Base-by-base conservation (phyloP, 306 rosid genomes). In the Senna siamea region DNA sequence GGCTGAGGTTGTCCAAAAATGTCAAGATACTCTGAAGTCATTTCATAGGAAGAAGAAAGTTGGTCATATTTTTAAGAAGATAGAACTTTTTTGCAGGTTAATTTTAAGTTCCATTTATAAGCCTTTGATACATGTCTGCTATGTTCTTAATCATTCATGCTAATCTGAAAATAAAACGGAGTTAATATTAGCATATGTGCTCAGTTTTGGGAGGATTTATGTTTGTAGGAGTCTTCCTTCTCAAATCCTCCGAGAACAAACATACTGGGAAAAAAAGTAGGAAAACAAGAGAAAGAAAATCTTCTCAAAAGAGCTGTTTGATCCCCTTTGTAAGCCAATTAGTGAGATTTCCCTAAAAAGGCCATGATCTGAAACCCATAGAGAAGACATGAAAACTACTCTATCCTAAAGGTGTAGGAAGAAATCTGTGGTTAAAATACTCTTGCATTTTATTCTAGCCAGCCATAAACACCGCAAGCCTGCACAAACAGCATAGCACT, bases 21-120 rank as follows among this genome's bases (percentile, higher is more conserved):
- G 99, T 69, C 64, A 70, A 55, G 95, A 88, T 6, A 84, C 78
- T 72, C 62, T 94, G 51, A 68, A 69, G 63, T 84, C 90, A 3
- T 84, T 81, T 67, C 68, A 58, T 57, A 83, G 75, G 85, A 92
- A 82, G 87, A 93, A 83, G 87, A 87, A 86, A 65, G 22, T 80
- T 51, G 73, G 72, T 35, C 58, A 55, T 50, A 0, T 64, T 70
- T 79, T 94, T 41, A 92, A 77, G 79, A 72, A 19, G 69, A 78
- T 81, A 17, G 74, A 73, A 66, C 38, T 94, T 60, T 71, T 69
- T 20, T 54, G 53, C 91, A 87, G 97, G 99, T 93, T 68, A 57
- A 83, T 69, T 38, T 66, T 66, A 48, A n/a, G 67, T 62, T 57
- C 70, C 69, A 13, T 18, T 7, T 9, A 12, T 46, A 48, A 55